Conservation (phyloP, 1,284 basidiomycete species). For the Boletus sp. region DNA sequence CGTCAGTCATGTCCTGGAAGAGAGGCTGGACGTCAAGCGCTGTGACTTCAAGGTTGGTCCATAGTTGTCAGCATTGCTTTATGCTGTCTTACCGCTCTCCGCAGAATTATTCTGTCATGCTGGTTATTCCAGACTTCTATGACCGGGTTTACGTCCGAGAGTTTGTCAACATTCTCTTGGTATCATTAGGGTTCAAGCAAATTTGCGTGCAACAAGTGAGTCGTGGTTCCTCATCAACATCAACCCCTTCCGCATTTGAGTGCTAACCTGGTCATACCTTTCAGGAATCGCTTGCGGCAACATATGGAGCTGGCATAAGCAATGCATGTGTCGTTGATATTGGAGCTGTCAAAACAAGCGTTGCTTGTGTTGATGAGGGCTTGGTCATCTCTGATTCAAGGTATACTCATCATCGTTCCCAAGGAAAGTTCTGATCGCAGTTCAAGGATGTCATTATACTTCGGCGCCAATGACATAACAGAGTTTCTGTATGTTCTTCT, state of each 20-base stretch:
- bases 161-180: conserved; percentile 72
- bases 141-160: conserved; percentile 82
- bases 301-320: conserved; percentile 93
- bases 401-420: conserved; percentile 38
- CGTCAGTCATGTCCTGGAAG: conserved; percentile 55
- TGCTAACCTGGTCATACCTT: not conserved
- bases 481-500: conserved; percentile 83
- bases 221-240: not conserved
- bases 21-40: conserved; percentile 57
- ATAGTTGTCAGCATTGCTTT: not conserved
- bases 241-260: not conserved
- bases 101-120: conserved; percentile 78
- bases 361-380: conserved; percentile 96
- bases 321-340: conserved; percentile 95
- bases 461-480: conserved; percentile 93
- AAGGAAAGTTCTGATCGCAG: conserved; percentile 7
- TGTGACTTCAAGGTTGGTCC: conserved; percentile 57
- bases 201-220: conserved; percentile 83
- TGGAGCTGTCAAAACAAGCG: conserved; percentile 79
- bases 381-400: conserved; percentile 85
- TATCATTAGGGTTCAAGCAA: conserved; percentile 88
- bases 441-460: conserved; percentile 74
- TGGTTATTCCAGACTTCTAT: conserved; percentile 92
- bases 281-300: conserved; percentile 91
- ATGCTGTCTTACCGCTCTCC: conserved; percentile 8